Conservation (phyloP, 192 early-diverging fungal species). For the Helicostylum pulchrum region DNA sequence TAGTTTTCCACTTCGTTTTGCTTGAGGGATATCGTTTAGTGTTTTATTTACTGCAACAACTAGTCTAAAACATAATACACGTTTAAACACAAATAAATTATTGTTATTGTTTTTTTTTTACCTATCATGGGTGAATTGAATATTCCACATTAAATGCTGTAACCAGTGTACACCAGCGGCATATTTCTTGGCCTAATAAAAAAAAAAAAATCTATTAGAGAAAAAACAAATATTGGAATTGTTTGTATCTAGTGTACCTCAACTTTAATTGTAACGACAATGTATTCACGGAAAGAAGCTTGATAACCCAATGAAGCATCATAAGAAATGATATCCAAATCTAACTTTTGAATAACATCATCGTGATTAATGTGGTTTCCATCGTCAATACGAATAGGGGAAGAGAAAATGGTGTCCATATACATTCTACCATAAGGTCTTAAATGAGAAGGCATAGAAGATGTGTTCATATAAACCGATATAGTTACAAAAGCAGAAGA, state of each 20-base stretch:
- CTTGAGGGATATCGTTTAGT: conserved; percentile 50
- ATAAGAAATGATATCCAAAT: conserved; percentile 51
- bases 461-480: conserved; percentile 44
- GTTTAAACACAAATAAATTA: not conserved
- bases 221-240: conserved; percentile 2
- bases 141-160: conserved; percentile 46
- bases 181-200: conserved; percentile 41
- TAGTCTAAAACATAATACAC: conserved; percentile 19
- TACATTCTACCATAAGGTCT: conserved; percentile 49
- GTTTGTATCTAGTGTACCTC: conserved; percentile 22
- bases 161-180: conserved; percentile 47
- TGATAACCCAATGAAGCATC: conserved; percentile 35
- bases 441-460: conserved; percentile 38
- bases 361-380: conserved; percentile 37
- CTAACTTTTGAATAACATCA: conserved; percentile 43
- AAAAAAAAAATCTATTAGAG: not conserved
- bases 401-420: conserved; percentile 48
- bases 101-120: not conserved
- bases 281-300: conserved; percentile 33
- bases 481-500: conserved; percentile 50
- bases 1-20: conserved; percentile 47
- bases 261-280: conserved; percentile 30
- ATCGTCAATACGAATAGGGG: conserved; percentile 37
- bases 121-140: conserved; percentile 48
- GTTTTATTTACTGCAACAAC: conserved; percentile 50